A percentile compares a stretch with the other conserved stretches of the same genome.
phyloP scores from a whole-genome alignment of 257 asterid genomes.

The Ilex asprella region DNA sequence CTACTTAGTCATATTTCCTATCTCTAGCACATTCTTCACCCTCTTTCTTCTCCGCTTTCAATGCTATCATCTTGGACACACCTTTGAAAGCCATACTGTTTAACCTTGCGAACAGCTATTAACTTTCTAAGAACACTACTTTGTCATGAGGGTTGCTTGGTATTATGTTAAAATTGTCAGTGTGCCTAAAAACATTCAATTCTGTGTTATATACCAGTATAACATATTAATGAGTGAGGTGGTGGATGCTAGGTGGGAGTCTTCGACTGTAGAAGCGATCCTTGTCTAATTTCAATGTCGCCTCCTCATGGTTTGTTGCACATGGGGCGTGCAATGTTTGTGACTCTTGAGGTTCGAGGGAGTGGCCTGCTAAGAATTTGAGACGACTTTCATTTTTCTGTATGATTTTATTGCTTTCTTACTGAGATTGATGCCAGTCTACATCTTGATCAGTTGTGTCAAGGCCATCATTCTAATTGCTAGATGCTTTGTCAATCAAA shows the following conservation, averaged over 20 bases:
- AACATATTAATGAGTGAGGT: slow-evolving; percentile 7
- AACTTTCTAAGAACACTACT: too few species aligned
- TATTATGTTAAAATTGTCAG: neutral
- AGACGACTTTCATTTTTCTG: slow-evolving; percentile 7
- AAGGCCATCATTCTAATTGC: too few species aligned
- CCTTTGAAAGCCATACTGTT: too few species aligned
- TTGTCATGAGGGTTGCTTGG: neutral
- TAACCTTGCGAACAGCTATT: too few species aligned
- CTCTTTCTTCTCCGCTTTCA: too few species aligned
- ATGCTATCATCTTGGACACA: too few species aligned
- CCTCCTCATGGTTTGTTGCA: slow-evolving; percentile 98
- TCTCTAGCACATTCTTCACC: too few species aligned
- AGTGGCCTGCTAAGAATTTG: neutral
- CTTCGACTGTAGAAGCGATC: slow-evolving; percentile 62
- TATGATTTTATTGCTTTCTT: neutral
- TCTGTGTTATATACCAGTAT: neutral
- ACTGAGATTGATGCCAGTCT: too few species aligned
- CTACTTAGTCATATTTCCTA: too few species aligned
- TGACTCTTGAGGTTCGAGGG: slow-evolving; percentile 83
- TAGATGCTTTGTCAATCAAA: too few species aligned
- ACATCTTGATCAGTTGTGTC: too few species aligned
- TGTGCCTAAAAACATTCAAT: neutral
- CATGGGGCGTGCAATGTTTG: slow-evolving; percentile 99
- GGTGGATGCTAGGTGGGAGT: slow-evolving; percentile 85
- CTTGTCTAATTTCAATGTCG: slow-evolving; percentile 91